Conservation (phyloP, 345 rosid genomes). For the Pistacia vera region DNA sequence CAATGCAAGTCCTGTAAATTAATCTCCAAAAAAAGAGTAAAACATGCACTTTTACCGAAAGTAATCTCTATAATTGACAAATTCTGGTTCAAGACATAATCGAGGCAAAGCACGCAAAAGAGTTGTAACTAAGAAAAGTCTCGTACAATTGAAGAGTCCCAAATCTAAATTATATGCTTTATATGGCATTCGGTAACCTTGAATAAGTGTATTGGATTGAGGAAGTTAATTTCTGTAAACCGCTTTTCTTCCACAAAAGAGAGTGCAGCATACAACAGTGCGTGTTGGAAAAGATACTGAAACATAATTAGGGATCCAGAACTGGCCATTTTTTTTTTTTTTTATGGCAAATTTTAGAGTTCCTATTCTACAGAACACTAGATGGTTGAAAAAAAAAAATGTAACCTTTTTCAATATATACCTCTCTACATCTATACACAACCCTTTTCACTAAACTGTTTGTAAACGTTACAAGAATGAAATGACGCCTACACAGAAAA, state of each 20-base stretch:
- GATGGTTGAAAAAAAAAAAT: no score
- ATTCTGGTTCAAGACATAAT: no score
- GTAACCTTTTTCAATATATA: no score
- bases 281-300: not conserved
- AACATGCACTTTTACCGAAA: no score
- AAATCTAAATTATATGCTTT: not conserved
- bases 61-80: no score
- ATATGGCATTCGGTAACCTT: not conserved
- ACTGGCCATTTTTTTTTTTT: not conserved
- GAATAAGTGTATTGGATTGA: not conserved
- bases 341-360: no score
- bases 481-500: not conserved
- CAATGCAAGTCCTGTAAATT: no score
- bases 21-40: no score
- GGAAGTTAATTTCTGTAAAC: not conserved
- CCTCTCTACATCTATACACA: not conserved
- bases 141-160: no score
- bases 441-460: not conserved
- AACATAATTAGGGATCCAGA: not conserved
- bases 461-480: not conserved
- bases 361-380: no score
- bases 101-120: no score
- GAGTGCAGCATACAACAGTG: not conserved
- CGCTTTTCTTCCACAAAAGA: not conserved
- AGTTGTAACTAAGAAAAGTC: no score